Percentiles rank a stretch among this genome's conserved stretches.
phyloP scores from a whole-genome alignment of 2,329 filamentous ascomycete species.

The Zarea fungicola region DNA sequence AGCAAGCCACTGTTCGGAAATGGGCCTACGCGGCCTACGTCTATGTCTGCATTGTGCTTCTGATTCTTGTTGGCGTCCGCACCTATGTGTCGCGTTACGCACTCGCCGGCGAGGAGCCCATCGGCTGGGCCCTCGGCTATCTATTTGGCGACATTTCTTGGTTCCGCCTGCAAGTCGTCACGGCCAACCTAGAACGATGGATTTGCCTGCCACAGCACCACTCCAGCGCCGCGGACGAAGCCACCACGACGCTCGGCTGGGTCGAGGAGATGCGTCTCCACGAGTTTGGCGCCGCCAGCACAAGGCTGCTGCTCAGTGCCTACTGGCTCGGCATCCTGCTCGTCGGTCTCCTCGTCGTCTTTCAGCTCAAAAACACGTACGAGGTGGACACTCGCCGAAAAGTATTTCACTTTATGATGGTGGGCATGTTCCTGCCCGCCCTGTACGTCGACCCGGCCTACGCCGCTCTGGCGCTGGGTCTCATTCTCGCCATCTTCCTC shows the following conservation, averaged over 20 bases:
- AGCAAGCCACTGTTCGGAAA: slow-evolving; percentile 70
- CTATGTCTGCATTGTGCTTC: slow-evolving; percentile 60
- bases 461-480: slow-evolving; percentile 68
- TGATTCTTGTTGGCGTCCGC: slow-evolving; percentile 68
- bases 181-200: slow-evolving; percentile 67
- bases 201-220: slow-evolving; percentile 58
- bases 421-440: slow-evolving; percentile 85
- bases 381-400: slow-evolving; percentile 96
- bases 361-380: slow-evolving; percentile 67
- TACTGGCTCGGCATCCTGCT: slow-evolving; percentile 71
- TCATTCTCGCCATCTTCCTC: slow-evolving; percentile 79
- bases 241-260: slow-evolving; percentile 50
- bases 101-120: slow-evolving; percentile 68
- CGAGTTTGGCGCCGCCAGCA: slow-evolving; percentile 70
- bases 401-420: slow-evolving; percentile 98
- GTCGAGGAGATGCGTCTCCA: slow-evolving; percentile 59
- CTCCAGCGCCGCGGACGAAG: slow-evolving; percentile 22
- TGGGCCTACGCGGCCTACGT: slow-evolving; percentile 80
- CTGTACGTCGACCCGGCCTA: slow-evolving; percentile 84
- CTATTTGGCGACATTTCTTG: slow-evolving; percentile 71
- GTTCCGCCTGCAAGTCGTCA: slow-evolving; percentile 67
- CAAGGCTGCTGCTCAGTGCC: slow-evolving; percentile 66
- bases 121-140: slow-evolving; percentile 91
- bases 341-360: slow-evolving; percentile 67
- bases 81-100: slow-evolving; percentile 63